Evolutionary conservation across 2,329 filamentous ascomycete species (phyloP).

Genomic region (Sclerotinia sclerotiorum): DNA sequence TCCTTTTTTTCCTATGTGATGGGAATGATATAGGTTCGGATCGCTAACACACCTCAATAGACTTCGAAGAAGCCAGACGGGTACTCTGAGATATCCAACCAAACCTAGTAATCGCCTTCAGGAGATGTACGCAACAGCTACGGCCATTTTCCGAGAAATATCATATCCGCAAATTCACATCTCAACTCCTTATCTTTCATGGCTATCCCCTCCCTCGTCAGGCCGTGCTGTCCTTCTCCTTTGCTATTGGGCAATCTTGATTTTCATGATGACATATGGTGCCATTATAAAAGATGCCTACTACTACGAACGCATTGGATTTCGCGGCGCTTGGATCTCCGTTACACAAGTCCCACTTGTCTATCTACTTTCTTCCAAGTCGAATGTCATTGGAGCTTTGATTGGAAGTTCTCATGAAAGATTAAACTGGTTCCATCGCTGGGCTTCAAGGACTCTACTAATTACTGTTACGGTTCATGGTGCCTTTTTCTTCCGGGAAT

Average conservation of each 20-base stretch:
- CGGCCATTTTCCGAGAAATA: conserved; percentile 56
- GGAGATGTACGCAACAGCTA: conserved; percentile 58
- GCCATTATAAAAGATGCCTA: conserved; percentile 53
- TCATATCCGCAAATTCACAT: conserved; percentile 57
- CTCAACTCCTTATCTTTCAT: conserved; percentile 48
- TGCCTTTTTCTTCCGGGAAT: conserved; percentile 66
- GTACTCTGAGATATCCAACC: conserved; percentile 49
- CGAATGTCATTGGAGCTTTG: conserved; percentile 58
- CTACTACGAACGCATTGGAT: conserved; percentile 65
- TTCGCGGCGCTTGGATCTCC: conserved; percentile 66
- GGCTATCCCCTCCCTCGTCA: conserved; percentile 58
- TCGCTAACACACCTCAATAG: conserved; percentile 39
- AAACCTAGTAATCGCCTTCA: conserved; percentile 49
- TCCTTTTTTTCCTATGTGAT: not conserved
- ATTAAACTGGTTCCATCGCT: conserved; percentile 72
- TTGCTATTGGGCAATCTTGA: conserved; percentile 58
- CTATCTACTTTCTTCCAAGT: conserved; percentile 61
- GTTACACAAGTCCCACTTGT: conserved; percentile 64
- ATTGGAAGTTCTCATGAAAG: conserved; percentile 66
- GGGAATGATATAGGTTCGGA: not conserved
- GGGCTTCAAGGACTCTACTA: conserved; percentile 68
- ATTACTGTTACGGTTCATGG: conserved; percentile 68
- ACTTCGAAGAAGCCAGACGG: conserved; percentile 45
- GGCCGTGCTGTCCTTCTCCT: conserved; percentile 56
- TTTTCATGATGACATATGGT: conserved; percentile 55